Conservation (phyloP, 345 rosid species). For the Excoecaria cochinchinensis region DNA sequence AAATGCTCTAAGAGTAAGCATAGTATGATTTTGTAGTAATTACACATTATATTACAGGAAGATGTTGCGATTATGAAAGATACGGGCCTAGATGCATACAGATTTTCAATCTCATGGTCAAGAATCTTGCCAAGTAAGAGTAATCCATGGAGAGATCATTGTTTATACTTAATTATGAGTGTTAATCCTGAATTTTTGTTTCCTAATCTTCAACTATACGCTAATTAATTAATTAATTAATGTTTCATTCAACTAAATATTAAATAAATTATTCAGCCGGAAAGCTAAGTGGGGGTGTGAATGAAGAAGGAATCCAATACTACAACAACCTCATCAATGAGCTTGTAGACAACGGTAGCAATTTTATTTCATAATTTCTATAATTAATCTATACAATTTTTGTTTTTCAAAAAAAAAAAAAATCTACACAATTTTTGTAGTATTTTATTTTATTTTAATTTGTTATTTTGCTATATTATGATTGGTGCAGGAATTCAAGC, state of each 20-base stretch:
- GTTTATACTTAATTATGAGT: neutral
- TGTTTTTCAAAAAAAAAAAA: too few species aligned
- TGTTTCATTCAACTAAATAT: too few species aligned
- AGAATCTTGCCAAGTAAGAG: neutral
- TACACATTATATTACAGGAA: neutral
- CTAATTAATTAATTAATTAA: neutral
- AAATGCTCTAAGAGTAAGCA: neutral
- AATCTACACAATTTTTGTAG: neutral
- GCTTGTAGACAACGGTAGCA: conserved; percentile 14
- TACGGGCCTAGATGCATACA: neutral
- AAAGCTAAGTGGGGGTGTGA: conserved; percentile 12
- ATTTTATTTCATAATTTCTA: neutral
- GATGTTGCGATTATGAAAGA: conserved; percentile 3
- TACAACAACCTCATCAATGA: conserved; percentile 22
- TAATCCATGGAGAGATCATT: neutral
- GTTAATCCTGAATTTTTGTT: neutral
- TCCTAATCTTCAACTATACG: neutral
- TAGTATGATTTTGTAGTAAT: neutral
- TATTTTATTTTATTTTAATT: neutral
- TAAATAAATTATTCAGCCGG: conserved; percentile 1
- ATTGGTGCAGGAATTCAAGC: conserved; percentile 8
- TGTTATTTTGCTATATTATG: neutral
- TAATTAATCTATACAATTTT: neutral
- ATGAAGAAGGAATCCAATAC: conserved; percentile 15
- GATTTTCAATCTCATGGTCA: neutral